These are phyloP conservation scores for Penicillium capsulatum DNA, from an alignment of 2,329 filamentous ascomycete genomes.

Conservation along the genomic window DNA sequence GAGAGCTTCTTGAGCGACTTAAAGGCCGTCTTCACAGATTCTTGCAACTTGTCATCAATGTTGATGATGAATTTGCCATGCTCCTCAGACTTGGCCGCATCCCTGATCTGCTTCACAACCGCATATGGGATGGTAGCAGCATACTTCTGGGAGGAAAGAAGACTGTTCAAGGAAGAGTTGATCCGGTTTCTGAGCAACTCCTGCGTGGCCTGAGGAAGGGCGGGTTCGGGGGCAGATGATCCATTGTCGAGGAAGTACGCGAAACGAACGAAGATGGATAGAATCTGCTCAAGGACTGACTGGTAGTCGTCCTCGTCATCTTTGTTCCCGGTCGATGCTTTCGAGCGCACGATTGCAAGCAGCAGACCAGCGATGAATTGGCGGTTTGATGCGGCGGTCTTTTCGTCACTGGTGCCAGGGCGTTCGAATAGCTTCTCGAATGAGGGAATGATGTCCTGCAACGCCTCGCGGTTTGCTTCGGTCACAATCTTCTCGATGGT, in stretches of 20 bases:
- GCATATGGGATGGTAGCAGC: constrained; percentile 37
- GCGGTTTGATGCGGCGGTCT: constrained; percentile 44
- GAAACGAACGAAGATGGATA: constrained; percentile 47
- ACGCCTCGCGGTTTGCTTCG: constrained; percentile 49
- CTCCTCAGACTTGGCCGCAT: constrained; percentile 34
- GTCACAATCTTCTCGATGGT: constrained; percentile 72
- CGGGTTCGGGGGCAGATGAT: constrained; percentile 40
- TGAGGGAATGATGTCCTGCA: constrained; percentile 54
- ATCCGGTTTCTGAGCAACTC: constrained; percentile 53
- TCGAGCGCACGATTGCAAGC: constrained; percentile 46
- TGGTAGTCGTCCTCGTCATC: constrained; percentile 34
- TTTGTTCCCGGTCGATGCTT: constrained; percentile 28
- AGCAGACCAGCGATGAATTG: constrained; percentile 52
- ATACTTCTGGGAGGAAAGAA: constrained; percentile 43
- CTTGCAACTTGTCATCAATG: constrained; percentile 44
- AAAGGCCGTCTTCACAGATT: constrained; percentile 42
- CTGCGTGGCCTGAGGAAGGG: constrained; percentile 46
- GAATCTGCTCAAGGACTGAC: constrained; percentile 42
- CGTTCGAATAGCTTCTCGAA: constrained; percentile 46
- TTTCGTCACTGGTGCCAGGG: constrained; percentile 45
- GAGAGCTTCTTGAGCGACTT: constrained; percentile 38
- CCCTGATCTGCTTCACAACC: constrained; percentile 40
- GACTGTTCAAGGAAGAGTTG: constrained; percentile 51
- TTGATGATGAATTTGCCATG: constrained; percentile 46
- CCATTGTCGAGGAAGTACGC: constrained; percentile 47